These are phyloP conservation scores for Ogataea neopini DNA, from an alignment of 805 yeast genomes.

Conservation along the genomic window DNA sequence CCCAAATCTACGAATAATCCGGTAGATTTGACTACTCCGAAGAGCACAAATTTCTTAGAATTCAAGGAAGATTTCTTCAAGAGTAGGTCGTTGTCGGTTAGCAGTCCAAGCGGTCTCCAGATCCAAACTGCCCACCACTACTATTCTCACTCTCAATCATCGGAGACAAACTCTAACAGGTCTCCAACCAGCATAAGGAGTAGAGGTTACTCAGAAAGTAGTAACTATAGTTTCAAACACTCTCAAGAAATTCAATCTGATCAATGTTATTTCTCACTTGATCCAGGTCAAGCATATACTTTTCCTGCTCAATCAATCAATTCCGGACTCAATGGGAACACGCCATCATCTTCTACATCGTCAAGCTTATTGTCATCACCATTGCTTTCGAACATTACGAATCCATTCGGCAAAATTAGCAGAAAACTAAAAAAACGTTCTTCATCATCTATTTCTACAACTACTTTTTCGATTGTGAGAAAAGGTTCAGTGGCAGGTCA, in stretches of 20 bases:
- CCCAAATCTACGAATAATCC: neutral
- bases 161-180: constrained; percentile 9
- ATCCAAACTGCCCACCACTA: neutral
- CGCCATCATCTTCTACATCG: constrained; percentile 10
- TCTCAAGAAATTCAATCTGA: neutral
- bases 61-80: constrained; percentile 23
- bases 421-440: constrained; percentile 17
- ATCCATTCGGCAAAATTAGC: constrained; percentile 17
- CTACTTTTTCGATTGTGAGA: constrained; percentile 11
- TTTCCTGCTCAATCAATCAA: constrained; percentile 1
- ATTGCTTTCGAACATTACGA: constrained; percentile 9
- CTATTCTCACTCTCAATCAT: constrained; percentile 4
- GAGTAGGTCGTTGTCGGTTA: constrained; percentile 18
- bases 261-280: constrained; percentile 1
- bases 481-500: constrained; percentile 5
- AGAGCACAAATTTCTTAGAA: constrained; percentile 16
- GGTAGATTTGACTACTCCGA: neutral
- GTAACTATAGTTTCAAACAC: constrained; percentile 10
- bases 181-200: constrained; percentile 12
- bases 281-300: neutral
- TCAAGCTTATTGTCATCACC: constrained; percentile 11
- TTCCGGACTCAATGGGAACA: neutral
- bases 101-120: constrained; percentile 9
- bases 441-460: constrained; percentile 14
- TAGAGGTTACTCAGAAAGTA: constrained; percentile 12